Conservation (phyloP, 345 rosid genomes). For the Orychophragmus violaceus region DNA sequence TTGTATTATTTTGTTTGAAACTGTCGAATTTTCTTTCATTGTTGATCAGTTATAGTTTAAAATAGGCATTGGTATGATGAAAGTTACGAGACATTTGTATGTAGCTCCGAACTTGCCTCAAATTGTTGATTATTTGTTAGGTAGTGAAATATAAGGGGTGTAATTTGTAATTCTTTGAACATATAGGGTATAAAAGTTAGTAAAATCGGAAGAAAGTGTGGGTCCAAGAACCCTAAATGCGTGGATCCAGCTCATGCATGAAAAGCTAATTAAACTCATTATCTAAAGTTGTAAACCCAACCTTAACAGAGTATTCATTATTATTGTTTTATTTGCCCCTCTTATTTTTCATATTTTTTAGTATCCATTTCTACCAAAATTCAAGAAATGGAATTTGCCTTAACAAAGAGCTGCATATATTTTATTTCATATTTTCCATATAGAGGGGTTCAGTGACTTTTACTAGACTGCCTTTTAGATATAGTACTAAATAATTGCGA, state of each 20-base stretch:
- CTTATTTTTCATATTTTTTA: neutral
- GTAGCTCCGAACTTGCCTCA: neutral
- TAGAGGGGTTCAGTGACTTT: neutral
- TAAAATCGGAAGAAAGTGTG: conserved; percentile 32
- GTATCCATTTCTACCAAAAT: neutral
- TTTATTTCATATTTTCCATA: neutral
- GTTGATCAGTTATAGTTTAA: too few relatives aligned
- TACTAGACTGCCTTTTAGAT: neutral
- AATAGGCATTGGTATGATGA: too few relatives aligned
- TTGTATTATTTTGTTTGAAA: too few relatives aligned
- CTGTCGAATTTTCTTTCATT: too few relatives aligned
- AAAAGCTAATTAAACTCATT: conserved; percentile 35
- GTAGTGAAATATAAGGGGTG: neutral
- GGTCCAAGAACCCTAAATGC: conserved; percentile 44
- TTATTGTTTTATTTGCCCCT: neutral
- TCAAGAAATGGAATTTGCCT: neutral
- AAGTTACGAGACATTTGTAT: neutral
- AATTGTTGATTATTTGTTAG: neutral
- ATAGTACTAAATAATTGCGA: conserved; percentile 3
- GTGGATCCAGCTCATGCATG: conserved; percentile 92
- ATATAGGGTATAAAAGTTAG: neutral
- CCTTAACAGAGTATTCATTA: conserved; percentile 4
- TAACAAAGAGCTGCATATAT: neutral
- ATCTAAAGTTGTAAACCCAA: conserved; percentile 10
- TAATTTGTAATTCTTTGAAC: neutral